Evolutionary conservation across 179 eudicot species (phyloP).

Genomic region (Beta corolliflora): DNA sequence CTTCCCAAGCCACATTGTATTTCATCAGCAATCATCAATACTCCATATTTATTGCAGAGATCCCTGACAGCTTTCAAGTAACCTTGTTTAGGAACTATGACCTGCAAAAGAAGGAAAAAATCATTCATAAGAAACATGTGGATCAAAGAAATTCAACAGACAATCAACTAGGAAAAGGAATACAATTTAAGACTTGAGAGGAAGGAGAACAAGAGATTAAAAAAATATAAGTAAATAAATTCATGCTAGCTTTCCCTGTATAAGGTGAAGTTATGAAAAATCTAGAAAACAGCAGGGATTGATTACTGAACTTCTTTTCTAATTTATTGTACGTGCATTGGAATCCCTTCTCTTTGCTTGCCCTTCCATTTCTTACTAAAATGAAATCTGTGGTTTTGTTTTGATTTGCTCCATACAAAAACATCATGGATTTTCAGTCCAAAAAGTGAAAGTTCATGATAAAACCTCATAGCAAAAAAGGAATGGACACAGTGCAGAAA

Average conservation of each 20-base stretch:
- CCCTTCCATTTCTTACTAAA: too few species aligned
- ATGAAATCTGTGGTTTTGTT: too few species aligned
- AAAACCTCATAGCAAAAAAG: too few species aligned
- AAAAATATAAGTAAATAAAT: neutral
- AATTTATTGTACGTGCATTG: too few species aligned
- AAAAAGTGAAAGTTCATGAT: too few species aligned
- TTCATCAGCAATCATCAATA: slow-evolving; percentile 98
- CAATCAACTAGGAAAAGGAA: neutral
- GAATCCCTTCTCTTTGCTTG: too few species aligned
- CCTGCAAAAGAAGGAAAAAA: slow-evolving; percentile 45
- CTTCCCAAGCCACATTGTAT: slow-evolving; percentile 95
- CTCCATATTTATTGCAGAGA: slow-evolving; percentile 74
- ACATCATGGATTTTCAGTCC: too few species aligned
- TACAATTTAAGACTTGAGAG: neutral
- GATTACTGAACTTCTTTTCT: neutral
- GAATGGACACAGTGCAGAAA: too few species aligned
- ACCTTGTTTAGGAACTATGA: slow-evolving; percentile 81
- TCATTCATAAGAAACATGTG: neutral
- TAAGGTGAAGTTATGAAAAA: neutral
- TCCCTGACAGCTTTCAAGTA: slow-evolving; percentile 83
- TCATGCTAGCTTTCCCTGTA: neutral
- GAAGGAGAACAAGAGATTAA: neutral
- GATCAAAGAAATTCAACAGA: neutral
- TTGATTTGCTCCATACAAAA: too few species aligned
- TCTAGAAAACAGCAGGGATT: neutral